Evolutionary conservation across 176 grass and related monocot genomes (phyloP), one percentile per base, ranked within the genome.

Genomic region (Rhynchospora pubera): DNA sequence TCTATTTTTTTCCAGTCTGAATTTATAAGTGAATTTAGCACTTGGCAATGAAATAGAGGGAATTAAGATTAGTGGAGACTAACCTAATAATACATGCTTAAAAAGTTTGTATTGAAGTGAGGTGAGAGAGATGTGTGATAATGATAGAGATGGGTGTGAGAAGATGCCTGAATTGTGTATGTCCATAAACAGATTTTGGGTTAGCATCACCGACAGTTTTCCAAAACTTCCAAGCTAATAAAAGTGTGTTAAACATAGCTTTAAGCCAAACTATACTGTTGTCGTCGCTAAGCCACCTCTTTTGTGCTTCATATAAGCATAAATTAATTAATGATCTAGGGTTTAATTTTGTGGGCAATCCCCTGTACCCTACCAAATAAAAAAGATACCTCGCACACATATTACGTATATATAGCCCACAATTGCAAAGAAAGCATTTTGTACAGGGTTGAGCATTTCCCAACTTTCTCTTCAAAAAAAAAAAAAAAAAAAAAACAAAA

Each of bases 151-250:
- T 13, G 19, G 45, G 69, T 11, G 18, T 50, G 69, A 73, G 69
- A 73, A 50, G 69, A 73, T 73, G 69, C 69, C 44, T 73, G 45
- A 73, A 50, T 22, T 5, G 8, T 80, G 55, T 32, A 22, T 22
- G 78, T 63, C 57, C 78, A 80, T 62, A 62, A 64, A 63, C 39
- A 80, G 18, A 63, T 61, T 63, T 80, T 42, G 78, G n/a, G 78
- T 80, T 80, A 42, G 57, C 52, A 48, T 80, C 78, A 80, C 78
- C 78, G 78, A 80, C 78, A 80, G 13, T 80, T 80, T 80, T 48
- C 78, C 30, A 80, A 59, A 24, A 63, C 78, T 59, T 80, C 18
- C 78, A 80, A 80, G 78, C 30, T 45, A 80, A 80, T 63, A 80
- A 80, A 80, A 57, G 48, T 47, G 58, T 62, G 15, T 63, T 80